Percentiles rank a stretch among this genome's conserved stretches.
These are phyloP conservation scores for Cladosporium sp. DNA, from an alignment of 2,329 filamentous ascomycete genomes.

Conservation along the genomic window DNA sequence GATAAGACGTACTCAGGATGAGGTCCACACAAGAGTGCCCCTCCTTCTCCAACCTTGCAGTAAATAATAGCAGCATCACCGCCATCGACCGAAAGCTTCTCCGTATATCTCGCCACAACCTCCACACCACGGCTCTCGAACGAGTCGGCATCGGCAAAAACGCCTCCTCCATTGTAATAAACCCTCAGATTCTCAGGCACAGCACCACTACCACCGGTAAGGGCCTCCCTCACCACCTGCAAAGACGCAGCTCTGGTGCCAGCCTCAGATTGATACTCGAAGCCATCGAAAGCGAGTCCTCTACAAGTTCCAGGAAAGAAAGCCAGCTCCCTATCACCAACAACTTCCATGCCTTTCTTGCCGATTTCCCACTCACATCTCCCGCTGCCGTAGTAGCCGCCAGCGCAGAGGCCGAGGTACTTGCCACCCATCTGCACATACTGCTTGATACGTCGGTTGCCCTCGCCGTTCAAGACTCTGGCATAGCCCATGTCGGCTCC, in stretches of 20 bases:
- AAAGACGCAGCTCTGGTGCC: constrained; percentile 72
- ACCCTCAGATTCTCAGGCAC: constrained; percentile 62
- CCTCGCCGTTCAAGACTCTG: constrained; percentile 77
- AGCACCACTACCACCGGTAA: constrained; percentile 45
- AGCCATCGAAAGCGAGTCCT: constrained; percentile 82
- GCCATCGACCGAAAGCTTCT: constrained; percentile 70
- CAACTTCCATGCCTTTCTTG: constrained; percentile 73
- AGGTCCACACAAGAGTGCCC: constrained; percentile 75
- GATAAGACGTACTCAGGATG: constrained; percentile 74
- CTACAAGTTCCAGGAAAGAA: constrained; percentile 88
- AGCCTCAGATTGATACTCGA: constrained; percentile 82
- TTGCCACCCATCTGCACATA: constrained; percentile 81
- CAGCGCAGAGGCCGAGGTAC: constrained; percentile 90
- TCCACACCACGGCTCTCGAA: constrained; percentile 64
- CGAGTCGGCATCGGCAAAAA: constrained; percentile 76
- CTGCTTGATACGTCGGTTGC: constrained; percentile 77
- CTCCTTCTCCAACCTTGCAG: constrained; percentile 76
- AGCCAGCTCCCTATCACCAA: constrained; percentile 76
- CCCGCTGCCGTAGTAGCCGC: constrained; percentile 81
- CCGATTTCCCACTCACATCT: constrained; percentile 91
- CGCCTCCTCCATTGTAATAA: constrained; percentile 93
- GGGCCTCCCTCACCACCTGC: constrained; percentile 57
- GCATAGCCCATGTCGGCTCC: constrained; percentile 94
- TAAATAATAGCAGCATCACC: constrained; percentile 80
- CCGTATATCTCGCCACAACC: constrained; percentile 74